Base-by-base conservation (phyloP, 179 eudicot species). In the Beta lomatogona region DNA sequence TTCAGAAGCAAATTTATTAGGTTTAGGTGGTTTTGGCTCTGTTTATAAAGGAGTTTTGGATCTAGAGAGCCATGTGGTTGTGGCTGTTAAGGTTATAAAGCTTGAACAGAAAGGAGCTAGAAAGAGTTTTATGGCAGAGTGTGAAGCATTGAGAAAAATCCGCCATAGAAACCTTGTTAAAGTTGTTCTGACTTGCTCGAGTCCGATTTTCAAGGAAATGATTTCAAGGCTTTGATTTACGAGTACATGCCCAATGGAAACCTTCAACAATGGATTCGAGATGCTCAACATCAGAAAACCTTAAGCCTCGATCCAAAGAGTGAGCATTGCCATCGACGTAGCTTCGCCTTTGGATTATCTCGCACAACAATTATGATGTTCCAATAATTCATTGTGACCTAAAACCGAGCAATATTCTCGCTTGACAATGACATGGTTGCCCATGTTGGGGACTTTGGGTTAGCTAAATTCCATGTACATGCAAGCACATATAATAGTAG, bases 381-480 rank as follows among this genome's bases (percentile, higher is more conserved):
- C 76, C 82, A 8, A 57, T 79, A 28, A 45, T 79, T 15, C 82
- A 79, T 60, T 79, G 77, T 44, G 76, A 79, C 57, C 63, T 79
- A 4, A 71, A 79, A 66, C 76, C 80, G 9, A 25, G 58, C 15
- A 77, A 77, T 25, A 64, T 80, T 61, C 16, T 75, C 69, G 16
- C 67, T 80, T 1, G 80, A 79, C 11, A 7, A 59, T 66, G 86
- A 50, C 11, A 79, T 83, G 82, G 86, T 79, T 6, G 80, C 79
- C 2, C 80, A 68, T 68, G 80, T 79, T 68, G 86, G 82, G 5
- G 80, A 74, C 50, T 74, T 79, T 4, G 76, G 82, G 53, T 41
- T 79, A 41, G 75, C 58, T 8, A 79, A 55, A 75, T 79, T 70
- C 65, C 76, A 25, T 67, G 48, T 63, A 41, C 50, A 64, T 2